Percentiles rank a stretch among this genome's conserved stretches.
Evolutionary conservation across 106 monocot species (phyloP).

Genomic region (Posidonia australis): DNA sequence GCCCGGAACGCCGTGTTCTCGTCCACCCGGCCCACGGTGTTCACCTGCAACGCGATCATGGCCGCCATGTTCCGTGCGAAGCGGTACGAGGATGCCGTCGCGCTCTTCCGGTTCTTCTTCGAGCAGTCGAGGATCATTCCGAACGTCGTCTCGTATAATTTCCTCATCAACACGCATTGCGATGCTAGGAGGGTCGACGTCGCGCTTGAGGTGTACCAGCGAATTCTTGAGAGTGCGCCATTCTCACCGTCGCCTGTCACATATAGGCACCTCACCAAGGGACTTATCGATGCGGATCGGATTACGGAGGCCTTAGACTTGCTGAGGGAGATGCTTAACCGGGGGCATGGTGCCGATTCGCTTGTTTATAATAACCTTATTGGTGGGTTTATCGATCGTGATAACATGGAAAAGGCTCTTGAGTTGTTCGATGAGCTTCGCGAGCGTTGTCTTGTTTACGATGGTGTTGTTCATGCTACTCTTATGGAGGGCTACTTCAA

Average conservation of each 20-base stretch:
- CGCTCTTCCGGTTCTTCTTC: constrained; percentile 73
- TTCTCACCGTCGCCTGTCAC: constrained; percentile 89
- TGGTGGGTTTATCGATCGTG: constrained; percentile 58
- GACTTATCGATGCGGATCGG: constrained; percentile 57
- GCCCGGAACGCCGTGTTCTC: constrained; percentile 78
- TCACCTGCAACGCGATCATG: constrained; percentile 89
- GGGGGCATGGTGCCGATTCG: constrained; percentile 85
- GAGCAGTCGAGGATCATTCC: constrained; percentile 69
- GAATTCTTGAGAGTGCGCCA: constrained; percentile 64
- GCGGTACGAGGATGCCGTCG: constrained; percentile 58
- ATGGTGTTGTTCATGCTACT: constrained; percentile 74
- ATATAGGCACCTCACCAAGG: constrained; percentile 90
- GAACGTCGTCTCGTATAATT: constrained; percentile 93
- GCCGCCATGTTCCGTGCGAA: constrained; percentile 54
- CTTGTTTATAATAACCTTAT: constrained; percentile 89
- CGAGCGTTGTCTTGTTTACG: constrained; percentile 74
- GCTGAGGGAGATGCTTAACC: constrained; percentile 75
- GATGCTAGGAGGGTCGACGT: constrained; percentile 51
- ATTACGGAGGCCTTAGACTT: constrained; percentile 70
- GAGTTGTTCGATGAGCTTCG: constrained; percentile 81
- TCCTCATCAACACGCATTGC: constrained; percentile 65
- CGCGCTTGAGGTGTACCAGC: constrained; percentile 58
- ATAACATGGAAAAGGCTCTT: constrained; percentile 64
- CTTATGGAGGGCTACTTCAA: constrained; percentile 89
- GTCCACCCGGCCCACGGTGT: constrained; percentile 70